Evolutionary conservation across 768 basidiomycete genomes (phyloP).

Genomic region (Hemileccinum rubropunctum): DNA sequence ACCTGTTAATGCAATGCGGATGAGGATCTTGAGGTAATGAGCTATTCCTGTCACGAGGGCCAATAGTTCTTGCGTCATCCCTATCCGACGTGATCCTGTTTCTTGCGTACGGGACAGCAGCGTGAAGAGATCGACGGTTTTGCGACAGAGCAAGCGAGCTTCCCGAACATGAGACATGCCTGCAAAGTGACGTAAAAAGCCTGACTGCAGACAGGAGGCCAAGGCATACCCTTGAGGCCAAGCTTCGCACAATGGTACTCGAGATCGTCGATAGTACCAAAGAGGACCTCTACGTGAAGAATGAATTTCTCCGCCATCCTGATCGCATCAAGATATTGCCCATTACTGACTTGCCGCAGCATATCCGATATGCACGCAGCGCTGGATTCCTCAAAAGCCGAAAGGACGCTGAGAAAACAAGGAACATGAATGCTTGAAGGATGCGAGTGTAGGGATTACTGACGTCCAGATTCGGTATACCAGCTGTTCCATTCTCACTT

Average conservation of each 20-base stretch:
- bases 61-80: constrained; percentile 95
- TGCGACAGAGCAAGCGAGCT: constrained; percentile 97
- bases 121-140: constrained; percentile 98
- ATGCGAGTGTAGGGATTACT: constrained; percentile 29
- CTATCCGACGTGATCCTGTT: constrained; percentile 85
- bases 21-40: constrained; percentile 98
- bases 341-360: constrained; percentile 95
- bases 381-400: constrained; percentile 98
- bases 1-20: constrained; percentile 94
- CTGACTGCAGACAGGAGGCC: not conserved
- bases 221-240: constrained; percentile 75
- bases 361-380: constrained; percentile 99
- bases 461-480: constrained; percentile 99
- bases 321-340: constrained; percentile 94
- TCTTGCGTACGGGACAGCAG: constrained; percentile 94
- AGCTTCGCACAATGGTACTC: constrained; percentile 82
- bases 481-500: constrained; percentile 92
- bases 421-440: constrained; percentile 6
- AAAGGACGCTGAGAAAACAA: constrained; percentile 64
- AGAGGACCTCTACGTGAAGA: constrained; percentile 95
- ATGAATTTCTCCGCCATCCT: constrained; percentile 99
- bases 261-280: constrained; percentile 95
- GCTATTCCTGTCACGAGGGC: constrained; percentile 98
- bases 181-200: constrained; percentile 32
- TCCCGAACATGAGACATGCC: constrained; percentile 98